Percentiles rank a stretch among this genome's conserved stretches.
Conservation (phyloP, 2,329 filamentous ascomycete species). For the Paraphoma chrysanthemicola region DNA sequence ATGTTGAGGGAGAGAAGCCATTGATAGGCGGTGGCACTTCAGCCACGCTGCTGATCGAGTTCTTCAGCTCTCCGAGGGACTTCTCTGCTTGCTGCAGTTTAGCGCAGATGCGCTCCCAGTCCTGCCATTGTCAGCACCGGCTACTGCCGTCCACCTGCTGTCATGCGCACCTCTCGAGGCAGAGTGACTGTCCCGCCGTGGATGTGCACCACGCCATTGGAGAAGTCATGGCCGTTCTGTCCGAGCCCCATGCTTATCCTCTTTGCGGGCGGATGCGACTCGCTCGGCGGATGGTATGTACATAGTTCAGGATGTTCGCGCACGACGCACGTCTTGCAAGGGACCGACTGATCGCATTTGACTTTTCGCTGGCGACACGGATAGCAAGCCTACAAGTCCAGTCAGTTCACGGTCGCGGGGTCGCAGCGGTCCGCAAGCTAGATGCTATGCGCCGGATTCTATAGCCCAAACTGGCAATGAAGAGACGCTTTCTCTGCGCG, state of each 20-base stretch:
- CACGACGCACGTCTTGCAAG: slow-evolving; percentile 59
- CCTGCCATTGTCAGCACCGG: slow-evolving; percentile 36
- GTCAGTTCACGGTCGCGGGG: slow-evolving; percentile 30
- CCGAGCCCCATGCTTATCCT: slow-evolving; percentile 42
- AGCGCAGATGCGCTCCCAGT: slow-evolving; percentile 57
- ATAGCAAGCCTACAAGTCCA: slow-evolving; percentile 52
- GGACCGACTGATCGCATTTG: slow-evolving; percentile 56
- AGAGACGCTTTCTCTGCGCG: slow-evolving; percentile 4
- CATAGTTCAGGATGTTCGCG: slow-evolving; percentile 60
- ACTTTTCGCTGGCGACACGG: slow-evolving; percentile 56
- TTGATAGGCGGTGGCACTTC: slow-evolving; percentile 43
- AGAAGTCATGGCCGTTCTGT: slow-evolving; percentile 46
- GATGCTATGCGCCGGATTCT: slow-evolving; percentile 16
- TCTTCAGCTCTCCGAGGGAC: slow-evolving; percentile 54
- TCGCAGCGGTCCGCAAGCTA: slow-evolving; percentile 6
- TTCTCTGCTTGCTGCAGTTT: slow-evolving; percentile 58
- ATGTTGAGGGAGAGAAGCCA: slow-evolving; percentile 40
- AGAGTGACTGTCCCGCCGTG: slow-evolving; percentile 49
- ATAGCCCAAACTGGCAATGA: slow-evolving; percentile 23
- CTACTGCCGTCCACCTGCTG: neutral
- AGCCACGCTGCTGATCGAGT: slow-evolving; percentile 47
- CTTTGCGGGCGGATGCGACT: slow-evolving; percentile 50
- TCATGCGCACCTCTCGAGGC: slow-evolving; percentile 43
- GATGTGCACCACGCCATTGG: slow-evolving; percentile 48
- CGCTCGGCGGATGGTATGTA: slow-evolving; percentile 51